Base-by-base conservation (phyloP, 176 grass and related monocot genomes). In the Triticum aestivum region DNA sequence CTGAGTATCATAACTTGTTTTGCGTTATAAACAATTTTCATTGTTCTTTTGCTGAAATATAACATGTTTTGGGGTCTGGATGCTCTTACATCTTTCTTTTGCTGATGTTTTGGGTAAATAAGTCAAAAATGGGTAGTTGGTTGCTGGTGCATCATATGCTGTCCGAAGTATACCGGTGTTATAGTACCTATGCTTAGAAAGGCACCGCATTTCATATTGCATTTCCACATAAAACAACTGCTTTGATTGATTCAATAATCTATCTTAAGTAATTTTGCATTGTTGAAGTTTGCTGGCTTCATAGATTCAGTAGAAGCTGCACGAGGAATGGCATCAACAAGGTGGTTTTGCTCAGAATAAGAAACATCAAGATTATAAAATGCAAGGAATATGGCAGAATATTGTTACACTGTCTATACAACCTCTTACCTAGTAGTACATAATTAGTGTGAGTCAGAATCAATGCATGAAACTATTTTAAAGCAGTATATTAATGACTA, bases 311-410 rank as follows among this genome's bases (percentile, higher is more conserved):
- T 78, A 52, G 78, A 88, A 37, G 26, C 52, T 21, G 2, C 17
- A 65, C n/a, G 23, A 26, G 4, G 39, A 88, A 88, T 59, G 62
- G 69, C 75, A 69, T 78, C 72, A 71, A 20, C 73, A 69, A 18
- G 18, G 23, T 33, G 8, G 34, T 11, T 82, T 17, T 35, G 62
- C 47, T 35, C 17, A 41, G 61, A 77, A 20, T 38, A 72, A 41
- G 49, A 21, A 38, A 83, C 52, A 73, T 8, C 41, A 26, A 73
- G 70, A 45, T 45, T 42, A 73, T n/a, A 14, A 41, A 47, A 9
- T 77, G 56, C 42, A 32, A 75, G n/a, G 79, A 82, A 75, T 65
- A 7, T 67, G 44, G 27, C 18, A 15, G 2, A 54, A 32, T 52
- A 49, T 70, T 52, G 33, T 69, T 83, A 77, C 17, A 68, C 61